Percentiles rank a stretch among this genome's conserved stretches.
Evolutionary conservation across 805 yeast species (phyloP).

Genomic region (Candida sithepensis): DNA sequence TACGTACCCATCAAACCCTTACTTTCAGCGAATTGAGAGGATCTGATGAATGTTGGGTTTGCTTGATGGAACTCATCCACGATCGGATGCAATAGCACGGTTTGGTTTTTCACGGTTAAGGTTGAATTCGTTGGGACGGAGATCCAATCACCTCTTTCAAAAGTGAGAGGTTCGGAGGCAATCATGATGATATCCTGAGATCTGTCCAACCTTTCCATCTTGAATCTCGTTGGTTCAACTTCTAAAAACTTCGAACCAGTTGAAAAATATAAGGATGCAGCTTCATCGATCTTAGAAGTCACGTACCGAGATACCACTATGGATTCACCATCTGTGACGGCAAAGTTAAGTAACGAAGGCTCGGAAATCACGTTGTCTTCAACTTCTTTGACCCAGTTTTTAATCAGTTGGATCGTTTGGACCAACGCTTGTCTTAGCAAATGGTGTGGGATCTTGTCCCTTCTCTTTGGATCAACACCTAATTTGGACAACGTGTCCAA

Average conservation of each 20-base stretch:
- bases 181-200: conserved; percentile 92
- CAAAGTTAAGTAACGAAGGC: conserved; percentile 88
- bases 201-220: conserved; percentile 90
- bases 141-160: conserved; percentile 97
- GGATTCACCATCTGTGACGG: conserved; percentile 88
- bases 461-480: conserved; percentile 64
- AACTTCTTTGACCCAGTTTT: conserved; percentile 67
- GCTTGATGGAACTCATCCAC: conserved; percentile 82
- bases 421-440: conserved; percentile 65
- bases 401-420: conserved; percentile 69
- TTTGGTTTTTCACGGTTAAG: conserved; percentile 76
- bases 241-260: conserved; percentile 91
- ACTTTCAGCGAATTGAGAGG: conserved; percentile 78
- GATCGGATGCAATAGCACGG: conserved; percentile 88
- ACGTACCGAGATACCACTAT: conserved; percentile 87
- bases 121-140: conserved; percentile 92
- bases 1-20: conserved; percentile 93
- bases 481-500: conserved; percentile 69
- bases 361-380: conserved; percentile 41
- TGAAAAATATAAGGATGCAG: conserved; percentile 92
- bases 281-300: conserved; percentile 87
- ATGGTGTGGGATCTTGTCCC: conserved; percentile 38
- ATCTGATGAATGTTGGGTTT: conserved; percentile 64
- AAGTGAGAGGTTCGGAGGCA: conserved; percentile 94
- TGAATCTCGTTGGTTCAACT: conserved; percentile 84